Evolutionary conservation across 805 yeast species (phyloP).

Genomic region (Dipodascopsis tothii): DNA sequence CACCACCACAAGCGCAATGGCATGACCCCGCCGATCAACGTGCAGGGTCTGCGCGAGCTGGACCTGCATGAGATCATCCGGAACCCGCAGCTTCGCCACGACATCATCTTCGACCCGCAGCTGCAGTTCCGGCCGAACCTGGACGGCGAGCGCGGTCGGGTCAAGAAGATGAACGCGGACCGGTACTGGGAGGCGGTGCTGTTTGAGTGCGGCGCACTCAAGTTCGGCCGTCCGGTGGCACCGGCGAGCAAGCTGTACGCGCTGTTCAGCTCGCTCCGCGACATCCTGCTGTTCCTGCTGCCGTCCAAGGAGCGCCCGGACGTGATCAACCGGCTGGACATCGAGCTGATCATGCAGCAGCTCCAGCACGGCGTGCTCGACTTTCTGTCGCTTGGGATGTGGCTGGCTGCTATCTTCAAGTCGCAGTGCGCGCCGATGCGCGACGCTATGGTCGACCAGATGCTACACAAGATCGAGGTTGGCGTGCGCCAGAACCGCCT

Average conservation of each 20-base stretch:
- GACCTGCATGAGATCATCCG: slow-evolving; percentile 82
- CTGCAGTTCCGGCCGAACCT: slow-evolving; percentile 84
- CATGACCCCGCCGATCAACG: slow-evolving; percentile 63
- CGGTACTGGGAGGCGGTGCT: slow-evolving; percentile 77
- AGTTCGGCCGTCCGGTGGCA: not conserved
- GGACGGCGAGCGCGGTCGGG: slow-evolving; percentile 82
- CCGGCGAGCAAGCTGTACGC: slow-evolving; percentile 48
- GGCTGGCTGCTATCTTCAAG: slow-evolving; percentile 73
- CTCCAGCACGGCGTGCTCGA: slow-evolving; percentile 56
- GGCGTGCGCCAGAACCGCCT: slow-evolving; percentile 11
- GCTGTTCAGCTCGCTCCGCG: slow-evolving; percentile 69
- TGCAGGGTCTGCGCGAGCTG: slow-evolving; percentile 74
- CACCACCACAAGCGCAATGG: slow-evolving; percentile 10
- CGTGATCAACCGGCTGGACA: slow-evolving; percentile 67
- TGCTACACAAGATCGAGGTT: slow-evolving; percentile 48
- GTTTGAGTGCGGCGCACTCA: slow-evolving; percentile 46
- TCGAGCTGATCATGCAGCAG: slow-evolving; percentile 70
- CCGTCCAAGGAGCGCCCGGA: slow-evolving; percentile 67
- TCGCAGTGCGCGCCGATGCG: slow-evolving; percentile 95
- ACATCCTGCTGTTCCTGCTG: slow-evolving; percentile 62
- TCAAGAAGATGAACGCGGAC: slow-evolving; percentile 68
- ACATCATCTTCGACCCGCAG: slow-evolving; percentile 84
- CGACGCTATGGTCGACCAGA: slow-evolving; percentile 79
- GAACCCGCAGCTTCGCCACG: slow-evolving; percentile 89
- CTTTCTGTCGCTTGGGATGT: slow-evolving; percentile 59